Evolutionary conservation across 23 red algal species (phyloP).

Genomic region (Gracilaria domingensis): DNA sequence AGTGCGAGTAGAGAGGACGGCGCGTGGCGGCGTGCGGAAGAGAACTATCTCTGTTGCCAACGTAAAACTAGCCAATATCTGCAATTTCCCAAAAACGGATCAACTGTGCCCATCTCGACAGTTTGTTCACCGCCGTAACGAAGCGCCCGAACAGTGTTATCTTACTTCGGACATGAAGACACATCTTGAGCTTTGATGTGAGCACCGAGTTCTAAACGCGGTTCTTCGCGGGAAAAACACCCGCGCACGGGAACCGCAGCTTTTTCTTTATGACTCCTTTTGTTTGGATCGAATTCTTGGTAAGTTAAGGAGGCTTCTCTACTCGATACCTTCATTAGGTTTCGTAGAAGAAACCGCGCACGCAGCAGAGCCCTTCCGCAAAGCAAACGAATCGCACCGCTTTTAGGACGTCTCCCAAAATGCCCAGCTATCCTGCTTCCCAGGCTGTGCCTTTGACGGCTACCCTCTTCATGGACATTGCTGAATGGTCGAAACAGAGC

Average conservation of each 20-base stretch:
- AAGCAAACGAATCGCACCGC: neutral
- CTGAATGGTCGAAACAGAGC: constrained; percentile 20
- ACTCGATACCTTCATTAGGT: too few relatives aligned
- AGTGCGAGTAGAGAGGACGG: neutral
- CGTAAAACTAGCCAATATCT: neutral
- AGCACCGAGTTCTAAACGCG: neutral
- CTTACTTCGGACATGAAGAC: too few relatives aligned
- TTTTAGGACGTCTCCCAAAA: neutral
- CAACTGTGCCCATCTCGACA: neutral
- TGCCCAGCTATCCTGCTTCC: constrained; percentile 6
- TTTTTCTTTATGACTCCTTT: neutral
- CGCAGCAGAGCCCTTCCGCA: neutral
- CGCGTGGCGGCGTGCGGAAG: too few relatives aligned
- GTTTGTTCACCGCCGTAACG: too few relatives aligned
- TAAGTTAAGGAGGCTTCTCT: too few relatives aligned
- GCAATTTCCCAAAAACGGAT: neutral
- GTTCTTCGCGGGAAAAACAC: neutral
- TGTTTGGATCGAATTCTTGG: neutral
- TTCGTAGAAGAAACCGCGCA: neutral
- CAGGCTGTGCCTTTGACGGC: neutral
- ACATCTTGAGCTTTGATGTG: too few relatives aligned
- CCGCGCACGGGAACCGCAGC: neutral
- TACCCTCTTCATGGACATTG: constrained; percentile 32
- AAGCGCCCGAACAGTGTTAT: too few relatives aligned
- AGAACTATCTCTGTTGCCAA: neutral